Evolutionary conservation across 2,329 filamentous ascomycete species (phyloP).

Genomic region (Fusarium buxicola): DNA sequence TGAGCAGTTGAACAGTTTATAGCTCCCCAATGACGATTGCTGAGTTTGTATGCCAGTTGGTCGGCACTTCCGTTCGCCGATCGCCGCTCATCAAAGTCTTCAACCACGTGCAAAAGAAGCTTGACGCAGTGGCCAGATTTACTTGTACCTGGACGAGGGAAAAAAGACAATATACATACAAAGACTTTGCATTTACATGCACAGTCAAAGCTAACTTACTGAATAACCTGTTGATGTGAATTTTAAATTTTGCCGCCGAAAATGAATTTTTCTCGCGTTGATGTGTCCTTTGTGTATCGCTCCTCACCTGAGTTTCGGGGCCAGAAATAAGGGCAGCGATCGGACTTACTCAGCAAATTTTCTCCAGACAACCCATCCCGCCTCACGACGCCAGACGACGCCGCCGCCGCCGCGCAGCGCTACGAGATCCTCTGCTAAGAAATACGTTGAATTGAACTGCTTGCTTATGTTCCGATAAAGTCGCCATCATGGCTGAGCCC

Average conservation of each 20-base stretch:
- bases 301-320: constrained; percentile 51
- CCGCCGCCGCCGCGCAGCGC: constrained; percentile 37
- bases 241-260: constrained; percentile 37
- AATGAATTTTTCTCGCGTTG: constrained; percentile 38
- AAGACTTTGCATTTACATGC: neutral
- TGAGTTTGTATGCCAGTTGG: neutral
- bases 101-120: constrained; percentile 16
- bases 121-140: neutral
- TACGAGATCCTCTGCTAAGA: constrained; percentile 34
- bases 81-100: constrained; percentile 9
- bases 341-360: constrained; percentile 58
- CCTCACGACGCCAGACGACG: constrained; percentile 37
- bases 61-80: constrained; percentile 24
- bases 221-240: neutral
- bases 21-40: no score
- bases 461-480: constrained; percentile 45
- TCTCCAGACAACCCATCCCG: constrained; percentile 52
- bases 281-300: constrained; percentile 56
- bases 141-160: no score
- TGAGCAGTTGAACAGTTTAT: no score
- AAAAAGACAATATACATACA: neutral
- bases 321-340: constrained; percentile 55
- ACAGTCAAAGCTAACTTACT: neutral
- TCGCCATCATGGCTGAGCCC: constrained; percentile 56
- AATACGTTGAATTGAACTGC: constrained; percentile 33